phyloP scores from a whole-genome alignment of 768 basidiomycete genomes.

The Pisolithus marmoratus region DNA sequence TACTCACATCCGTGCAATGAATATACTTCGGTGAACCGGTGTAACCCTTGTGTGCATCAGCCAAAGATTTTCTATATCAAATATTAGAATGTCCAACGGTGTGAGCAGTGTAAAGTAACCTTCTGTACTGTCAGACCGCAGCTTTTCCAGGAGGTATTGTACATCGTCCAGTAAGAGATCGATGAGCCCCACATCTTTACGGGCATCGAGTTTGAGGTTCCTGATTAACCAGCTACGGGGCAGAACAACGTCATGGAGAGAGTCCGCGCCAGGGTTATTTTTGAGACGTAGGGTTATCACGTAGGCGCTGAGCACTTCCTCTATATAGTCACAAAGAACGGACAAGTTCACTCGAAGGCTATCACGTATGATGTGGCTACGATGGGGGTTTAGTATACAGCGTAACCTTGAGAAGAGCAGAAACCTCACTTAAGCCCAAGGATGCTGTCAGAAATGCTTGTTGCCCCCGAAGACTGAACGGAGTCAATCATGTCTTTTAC shows the following conservation, averaged over 20 bases:
- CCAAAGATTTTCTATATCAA: background rate
- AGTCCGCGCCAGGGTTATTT: background rate
- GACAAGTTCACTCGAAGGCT: slow-evolving; percentile 38
- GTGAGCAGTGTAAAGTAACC: slow-evolving; percentile 12
- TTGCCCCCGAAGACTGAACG: slow-evolving; percentile 22
- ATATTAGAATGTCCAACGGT: background rate
- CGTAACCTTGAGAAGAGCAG: background rate
- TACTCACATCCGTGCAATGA: slow-evolving; percentile 44
- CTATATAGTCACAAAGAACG: slow-evolving; percentile 47
- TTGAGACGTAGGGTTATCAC: slow-evolving; percentile 31
- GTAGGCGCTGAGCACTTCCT: slow-evolving; percentile 39
- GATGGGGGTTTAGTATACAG: background rate
- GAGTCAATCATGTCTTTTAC: slow-evolving; percentile 28
- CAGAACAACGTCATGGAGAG: slow-evolving; percentile 43
- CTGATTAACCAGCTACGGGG: slow-evolving; percentile 51
- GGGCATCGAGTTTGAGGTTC: slow-evolving; percentile 8
- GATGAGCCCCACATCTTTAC: slow-evolving; percentile 9
- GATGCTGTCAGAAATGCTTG: slow-evolving; percentile 31
- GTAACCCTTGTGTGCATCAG: slow-evolving; percentile 11
- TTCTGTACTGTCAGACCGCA: slow-evolving; percentile 23
- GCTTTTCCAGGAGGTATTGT: slow-evolving; percentile 19
- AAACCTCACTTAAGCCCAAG: slow-evolving; percentile 35
- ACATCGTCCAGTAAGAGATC: slow-evolving; percentile 14
- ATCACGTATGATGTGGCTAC: slow-evolving; percentile 40
- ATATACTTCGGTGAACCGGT: slow-evolving; percentile 28